These are phyloP conservation scores for Sordariomycetes sp. DNA, from an alignment of 2,329 filamentous ascomycete genomes.

Conservation along the genomic window DNA sequence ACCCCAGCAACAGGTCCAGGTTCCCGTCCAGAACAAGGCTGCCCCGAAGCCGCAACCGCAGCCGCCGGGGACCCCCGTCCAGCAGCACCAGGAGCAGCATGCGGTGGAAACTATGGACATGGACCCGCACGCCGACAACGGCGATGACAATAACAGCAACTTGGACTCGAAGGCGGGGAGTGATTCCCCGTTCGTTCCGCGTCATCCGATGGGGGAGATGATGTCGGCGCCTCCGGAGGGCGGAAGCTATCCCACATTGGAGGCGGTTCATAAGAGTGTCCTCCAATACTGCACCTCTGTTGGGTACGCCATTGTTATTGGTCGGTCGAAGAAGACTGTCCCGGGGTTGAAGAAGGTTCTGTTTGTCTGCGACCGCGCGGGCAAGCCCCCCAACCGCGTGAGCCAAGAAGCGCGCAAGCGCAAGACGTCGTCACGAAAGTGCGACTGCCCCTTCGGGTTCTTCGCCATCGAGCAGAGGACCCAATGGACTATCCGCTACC, in stretches of 20 bases:
- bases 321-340: constrained; percentile 57
- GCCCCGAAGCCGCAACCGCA: constrained; percentile 1
- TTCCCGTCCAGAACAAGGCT: constrained; percentile 10
- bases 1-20: constrained; percentile 14
- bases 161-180: constrained; percentile 36
- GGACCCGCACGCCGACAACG: constrained; percentile 34
- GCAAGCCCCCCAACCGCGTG: constrained; percentile 51
- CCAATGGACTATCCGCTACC: constrained; percentile 56
- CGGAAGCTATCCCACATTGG: constrained; percentile 52
- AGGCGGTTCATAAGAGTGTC: constrained; percentile 54
- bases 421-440: constrained; percentile 58
- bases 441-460: constrained; percentile 59
- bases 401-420: constrained; percentile 54
- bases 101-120: constrained; percentile 41
- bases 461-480: constrained; percentile 58
- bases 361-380: constrained; percentile 56
- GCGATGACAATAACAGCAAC: constrained; percentile 30
- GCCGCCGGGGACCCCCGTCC: constrained; percentile 19
- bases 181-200: constrained; percentile 38
- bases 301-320: constrained; percentile 58
- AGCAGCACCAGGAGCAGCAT: constrained; percentile 26
- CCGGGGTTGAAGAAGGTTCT: constrained; percentile 57
- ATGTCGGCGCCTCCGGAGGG: constrained; percentile 56
- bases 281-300: constrained; percentile 56
- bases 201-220: constrained; percentile 44